Percentiles rank a stretch among this genome's conserved stretches.
These are phyloP conservation scores for Kitagawia praeruptora DNA, from an alignment of 129 eudicot genomes.

Conservation along the genomic window DNA sequence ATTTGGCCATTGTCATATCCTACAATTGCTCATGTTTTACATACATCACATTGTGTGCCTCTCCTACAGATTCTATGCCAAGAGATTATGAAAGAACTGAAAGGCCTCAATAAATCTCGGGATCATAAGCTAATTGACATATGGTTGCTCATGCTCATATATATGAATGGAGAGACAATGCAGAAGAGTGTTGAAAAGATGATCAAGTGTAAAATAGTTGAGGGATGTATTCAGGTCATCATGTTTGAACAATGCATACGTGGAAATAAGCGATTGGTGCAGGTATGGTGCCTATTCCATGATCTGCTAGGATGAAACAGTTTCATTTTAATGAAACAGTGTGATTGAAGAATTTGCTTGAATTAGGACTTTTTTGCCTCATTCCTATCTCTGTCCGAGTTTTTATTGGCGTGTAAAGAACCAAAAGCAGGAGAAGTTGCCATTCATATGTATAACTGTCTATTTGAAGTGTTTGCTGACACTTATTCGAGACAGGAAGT, in stretches of 20 bases:
- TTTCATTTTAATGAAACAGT: slow-evolving; percentile 4
- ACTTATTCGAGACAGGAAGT: slow-evolving; percentile 79
- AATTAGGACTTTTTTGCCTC: slow-evolving; percentile 56
- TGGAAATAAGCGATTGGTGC: slow-evolving; percentile 60
- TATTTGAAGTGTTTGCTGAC: slow-evolving; percentile 66
- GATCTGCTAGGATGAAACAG: background rate
- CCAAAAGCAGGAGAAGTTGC: slow-evolving; percentile 53
- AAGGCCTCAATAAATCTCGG: slow-evolving; percentile 47
- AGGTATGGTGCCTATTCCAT: slow-evolving; percentile 38
- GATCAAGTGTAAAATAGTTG: slow-evolving; percentile 58
- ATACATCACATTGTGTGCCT: background rate
- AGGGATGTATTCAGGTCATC: slow-evolving; percentile 48
- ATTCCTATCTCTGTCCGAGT: slow-evolving; percentile 55
- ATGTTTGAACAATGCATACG: slow-evolving; percentile 69
- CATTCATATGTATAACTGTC: slow-evolving; percentile 44
- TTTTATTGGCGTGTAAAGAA: slow-evolving; percentile 72
- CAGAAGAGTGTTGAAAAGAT: slow-evolving; percentile 62
- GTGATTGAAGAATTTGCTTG: slow-evolving; percentile 6
- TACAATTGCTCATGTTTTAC: background rate
- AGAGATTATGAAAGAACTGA: slow-evolving; percentile 72
- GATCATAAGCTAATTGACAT: slow-evolving; percentile 77
- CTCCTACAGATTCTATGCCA: slow-evolving; percentile 53
- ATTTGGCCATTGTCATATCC: background rate
- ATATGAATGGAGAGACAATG: slow-evolving; percentile 61
- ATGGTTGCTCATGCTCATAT: slow-evolving; percentile 68